Percentiles rank a stretch among this genome's conserved stretches.
phyloP scores from a whole-genome alignment of 176 grass and related monocot species.

The Miscanthus lutarioriparius region DNA sequence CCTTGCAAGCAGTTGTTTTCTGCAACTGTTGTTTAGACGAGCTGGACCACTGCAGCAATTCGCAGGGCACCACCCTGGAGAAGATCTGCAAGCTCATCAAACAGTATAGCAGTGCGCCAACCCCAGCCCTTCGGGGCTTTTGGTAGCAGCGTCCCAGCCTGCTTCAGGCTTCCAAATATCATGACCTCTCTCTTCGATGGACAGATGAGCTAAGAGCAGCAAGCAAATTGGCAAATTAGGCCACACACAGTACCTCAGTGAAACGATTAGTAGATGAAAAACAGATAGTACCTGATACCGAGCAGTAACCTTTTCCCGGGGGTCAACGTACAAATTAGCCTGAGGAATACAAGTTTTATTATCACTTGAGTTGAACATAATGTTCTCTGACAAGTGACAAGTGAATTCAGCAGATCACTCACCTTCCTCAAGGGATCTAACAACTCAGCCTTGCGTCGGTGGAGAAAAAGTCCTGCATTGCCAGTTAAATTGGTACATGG shows the following conservation, averaged over 20 bases:
- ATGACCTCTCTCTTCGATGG: slow-evolving; percentile 93
- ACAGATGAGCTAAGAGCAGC: slow-evolving; percentile 74
- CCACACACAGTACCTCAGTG: background rate
- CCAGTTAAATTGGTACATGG: background rate
- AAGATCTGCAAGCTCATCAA: slow-evolving; percentile 88
- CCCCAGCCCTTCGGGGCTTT: slow-evolving; percentile 99
- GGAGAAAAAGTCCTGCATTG: slow-evolving; percentile 87
- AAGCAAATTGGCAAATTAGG: background rate
- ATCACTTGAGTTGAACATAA: background rate
- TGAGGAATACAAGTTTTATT: slow-evolving; percentile 40
- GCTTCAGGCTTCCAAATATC: slow-evolving; percentile 94
- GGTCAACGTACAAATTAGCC: slow-evolving; percentile 79
- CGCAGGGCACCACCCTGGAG: slow-evolving; percentile 83
- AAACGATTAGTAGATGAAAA: background rate
- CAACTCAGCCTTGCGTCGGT: slow-evolving; percentile 86
- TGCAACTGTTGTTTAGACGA: slow-evolving; percentile 50
- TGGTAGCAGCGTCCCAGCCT: slow-evolving; percentile 85
- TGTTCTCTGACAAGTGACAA: background rate
- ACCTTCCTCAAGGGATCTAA: slow-evolving; percentile 86
- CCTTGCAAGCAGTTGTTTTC: background rate
- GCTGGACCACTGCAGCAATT: slow-evolving; percentile 80
- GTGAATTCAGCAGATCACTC: slow-evolving; percentile 32
- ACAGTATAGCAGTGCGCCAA: slow-evolving; percentile 93
- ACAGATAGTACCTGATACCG: slow-evolving; percentile 76
- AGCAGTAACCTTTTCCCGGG: slow-evolving; percentile 91